phyloP scores from a whole-genome alignment of 2,329 filamentous ascomycete genomes.

The Scedosporium minutisporum region DNA sequence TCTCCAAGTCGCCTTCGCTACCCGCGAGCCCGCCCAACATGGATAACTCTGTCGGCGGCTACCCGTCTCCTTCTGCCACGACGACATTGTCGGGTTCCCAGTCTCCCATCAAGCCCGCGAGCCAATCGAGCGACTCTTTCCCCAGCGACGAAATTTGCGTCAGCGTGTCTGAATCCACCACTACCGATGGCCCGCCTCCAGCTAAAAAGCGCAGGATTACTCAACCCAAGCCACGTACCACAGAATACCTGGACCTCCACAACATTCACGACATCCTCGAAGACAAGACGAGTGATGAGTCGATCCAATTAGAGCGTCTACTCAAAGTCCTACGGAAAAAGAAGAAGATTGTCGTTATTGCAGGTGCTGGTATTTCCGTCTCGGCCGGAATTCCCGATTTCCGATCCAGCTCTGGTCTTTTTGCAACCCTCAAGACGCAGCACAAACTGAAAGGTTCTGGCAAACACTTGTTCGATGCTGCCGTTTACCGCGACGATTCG shows the following conservation, averaged over 20 bases:
- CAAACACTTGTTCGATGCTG: constrained; percentile 93
- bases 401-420: constrained; percentile 81
- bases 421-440: constrained; percentile 72
- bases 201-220: constrained; percentile 65
- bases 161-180: constrained; percentile 12
- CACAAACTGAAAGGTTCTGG: constrained; percentile 89
- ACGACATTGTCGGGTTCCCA: constrained; percentile 36
- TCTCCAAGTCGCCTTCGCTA: constrained; percentile 43
- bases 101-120: constrained; percentile 38
- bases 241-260: constrained; percentile 67
- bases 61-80: constrained; percentile 42
- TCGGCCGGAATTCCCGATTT: constrained; percentile 97
- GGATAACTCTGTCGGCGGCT: constrained; percentile 30
- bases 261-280: constrained; percentile 24
- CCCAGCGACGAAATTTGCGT: constrained; percentile 17
- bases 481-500: constrained; percentile 86
- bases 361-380: constrained; percentile 92
- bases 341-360: constrained; percentile 94
- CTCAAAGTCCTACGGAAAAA: constrained; percentile 71
- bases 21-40: constrained; percentile 32
- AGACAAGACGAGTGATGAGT: constrained; percentile 34
- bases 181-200: constrained; percentile 53
- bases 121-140: constrained; percentile 17
- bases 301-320: constrained; percentile 58
- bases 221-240: constrained; percentile 57